Percentiles rank a stretch among this genome's conserved stretches.
phyloP scores from a whole-genome alignment of 768 basidiomycete genomes.

The Bullera alba region DNA sequence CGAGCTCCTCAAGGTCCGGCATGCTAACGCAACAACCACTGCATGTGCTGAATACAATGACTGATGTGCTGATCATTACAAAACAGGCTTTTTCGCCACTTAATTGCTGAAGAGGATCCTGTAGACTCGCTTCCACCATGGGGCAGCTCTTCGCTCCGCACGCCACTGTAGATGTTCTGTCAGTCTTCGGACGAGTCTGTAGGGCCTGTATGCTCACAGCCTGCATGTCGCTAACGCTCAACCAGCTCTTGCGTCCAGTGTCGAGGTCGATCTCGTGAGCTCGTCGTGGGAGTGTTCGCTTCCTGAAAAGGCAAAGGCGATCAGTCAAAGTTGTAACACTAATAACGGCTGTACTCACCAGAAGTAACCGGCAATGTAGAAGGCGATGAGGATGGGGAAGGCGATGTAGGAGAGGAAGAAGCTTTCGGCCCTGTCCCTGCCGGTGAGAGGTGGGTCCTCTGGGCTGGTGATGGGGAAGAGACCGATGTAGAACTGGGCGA shows the following conservation, averaged over 20 bases:
- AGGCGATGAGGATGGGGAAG: constrained; percentile 31
- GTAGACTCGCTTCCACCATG: constrained; percentile 34
- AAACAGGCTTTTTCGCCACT: not conserved
- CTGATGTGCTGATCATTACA: not conserved
- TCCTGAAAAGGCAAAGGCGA: too few relatives aligned
- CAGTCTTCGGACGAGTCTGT: not conserved
- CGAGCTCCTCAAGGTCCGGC: too few relatives aligned
- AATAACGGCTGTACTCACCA: too few relatives aligned
- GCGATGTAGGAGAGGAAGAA: constrained; percentile 46
- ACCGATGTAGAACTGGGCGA: constrained; percentile 47
- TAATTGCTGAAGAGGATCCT: constrained; percentile 31
- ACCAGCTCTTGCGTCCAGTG: constrained; percentile 43
- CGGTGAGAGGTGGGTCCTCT: constrained; percentile 6
- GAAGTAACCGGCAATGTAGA: constrained; percentile 32
- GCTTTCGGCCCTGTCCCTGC: constrained; percentile 16
- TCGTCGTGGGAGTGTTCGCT: constrained; percentile 28
- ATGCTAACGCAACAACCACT: too few relatives aligned
- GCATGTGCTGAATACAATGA: too few relatives aligned
- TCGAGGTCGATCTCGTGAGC: constrained; percentile 44
- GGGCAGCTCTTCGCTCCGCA: constrained; percentile 34
- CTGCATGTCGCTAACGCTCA: constrained; percentile 43
- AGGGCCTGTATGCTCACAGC: not conserved
- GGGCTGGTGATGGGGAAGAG: constrained; percentile 39
- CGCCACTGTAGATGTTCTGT: constrained; percentile 10
- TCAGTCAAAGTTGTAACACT: too few relatives aligned